Conservation (phyloP, 2,329 filamentous ascomycete species). For the Parafenestella ontariensis region DNA sequence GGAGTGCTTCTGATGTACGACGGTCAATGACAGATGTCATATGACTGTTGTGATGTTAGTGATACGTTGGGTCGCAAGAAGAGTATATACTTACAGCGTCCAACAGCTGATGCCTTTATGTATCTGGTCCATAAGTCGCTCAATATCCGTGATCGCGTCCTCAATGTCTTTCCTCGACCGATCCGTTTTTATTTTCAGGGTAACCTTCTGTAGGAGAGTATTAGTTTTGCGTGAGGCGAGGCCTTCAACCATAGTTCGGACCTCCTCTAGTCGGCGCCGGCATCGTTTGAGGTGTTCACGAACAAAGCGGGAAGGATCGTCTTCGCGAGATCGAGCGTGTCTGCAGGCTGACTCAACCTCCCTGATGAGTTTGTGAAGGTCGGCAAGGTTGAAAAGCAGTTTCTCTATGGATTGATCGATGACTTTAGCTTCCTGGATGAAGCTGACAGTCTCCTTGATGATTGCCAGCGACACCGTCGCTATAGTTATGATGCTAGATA, state of each 20-base stretch:
- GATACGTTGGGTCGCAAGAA: not conserved
- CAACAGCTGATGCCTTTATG: conserved; percentile 4
- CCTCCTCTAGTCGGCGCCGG: conserved; percentile 4
- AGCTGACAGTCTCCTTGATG: conserved; percentile 13
- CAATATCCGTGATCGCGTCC: conserved; percentile 15
- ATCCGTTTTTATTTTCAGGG: conserved; percentile 13
- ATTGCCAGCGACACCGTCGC: conserved; percentile 12
- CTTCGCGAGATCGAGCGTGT: not conserved
- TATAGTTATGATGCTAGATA: conserved; percentile 20
- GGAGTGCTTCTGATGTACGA: conserved; percentile 10
- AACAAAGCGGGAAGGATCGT: conserved; percentile 7
- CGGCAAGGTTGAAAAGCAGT: conserved; percentile 8
- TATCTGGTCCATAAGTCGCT: conserved; percentile 10
- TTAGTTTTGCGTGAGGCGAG: conserved; percentile 12
- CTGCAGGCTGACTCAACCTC: conserved; percentile 13
- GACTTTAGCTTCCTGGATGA: conserved; percentile 18
- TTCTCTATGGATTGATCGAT: conserved; percentile 7
- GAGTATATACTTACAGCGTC: conserved; percentile 1
- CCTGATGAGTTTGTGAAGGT: conserved; percentile 11
- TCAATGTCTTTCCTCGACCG: conserved; percentile 16
- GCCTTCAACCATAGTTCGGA: conserved; percentile 9
- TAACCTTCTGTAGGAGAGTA: conserved; percentile 14
- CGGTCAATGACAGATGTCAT: conserved; percentile 2
- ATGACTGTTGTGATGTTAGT: not conserved
- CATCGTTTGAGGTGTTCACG: conserved; percentile 10